These are phyloP conservation scores for Fusarium sp. DNA, from an alignment of 2,329 filamentous ascomycete genomes.

Conservation along the genomic window DNA sequence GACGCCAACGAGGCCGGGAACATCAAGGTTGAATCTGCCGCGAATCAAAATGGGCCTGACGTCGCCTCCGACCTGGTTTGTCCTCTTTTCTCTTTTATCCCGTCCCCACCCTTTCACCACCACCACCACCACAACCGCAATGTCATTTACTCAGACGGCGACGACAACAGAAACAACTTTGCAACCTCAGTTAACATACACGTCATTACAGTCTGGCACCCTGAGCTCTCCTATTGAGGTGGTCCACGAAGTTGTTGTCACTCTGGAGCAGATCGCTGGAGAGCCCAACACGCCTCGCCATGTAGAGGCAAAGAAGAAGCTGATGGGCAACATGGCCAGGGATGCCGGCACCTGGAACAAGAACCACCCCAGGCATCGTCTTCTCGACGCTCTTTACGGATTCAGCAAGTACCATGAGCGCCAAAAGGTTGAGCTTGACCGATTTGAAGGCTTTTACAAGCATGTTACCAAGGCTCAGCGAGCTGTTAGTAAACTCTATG, in stretches of 20 bases:
- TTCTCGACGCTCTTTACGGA: constrained; percentile 55
- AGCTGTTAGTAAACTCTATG: constrained; percentile 3
- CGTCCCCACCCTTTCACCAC: neutral
- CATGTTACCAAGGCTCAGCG: constrained; percentile 52
- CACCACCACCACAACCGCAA: neutral
- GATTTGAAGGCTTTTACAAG: constrained; percentile 52
- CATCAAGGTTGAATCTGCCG: constrained; percentile 17
- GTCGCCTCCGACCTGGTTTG: constrained; percentile 36
- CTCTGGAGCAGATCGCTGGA: constrained; percentile 40
- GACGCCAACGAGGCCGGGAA: constrained; percentile 10
- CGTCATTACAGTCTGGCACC: constrained; percentile 15
- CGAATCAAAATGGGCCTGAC: constrained; percentile 9
- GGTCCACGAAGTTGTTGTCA: constrained; percentile 44
- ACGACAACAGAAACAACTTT: neutral
- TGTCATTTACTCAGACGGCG: neutral
- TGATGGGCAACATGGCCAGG: constrained; percentile 47
- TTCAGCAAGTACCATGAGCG: constrained; percentile 51
- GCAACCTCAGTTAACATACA: constrained; percentile 13
- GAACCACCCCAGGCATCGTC: constrained; percentile 53
- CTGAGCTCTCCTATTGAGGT: constrained; percentile 34
- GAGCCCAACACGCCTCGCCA: constrained; percentile 43
- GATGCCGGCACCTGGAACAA: constrained; percentile 48
- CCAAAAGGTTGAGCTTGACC: constrained; percentile 52
- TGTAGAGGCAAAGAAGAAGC: constrained; percentile 45
- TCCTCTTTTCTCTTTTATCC: constrained; percentile 2